phyloP scores from a whole-genome alignment of 306 rosid species.

The Ammopiptanthus mongolicus region DNA sequence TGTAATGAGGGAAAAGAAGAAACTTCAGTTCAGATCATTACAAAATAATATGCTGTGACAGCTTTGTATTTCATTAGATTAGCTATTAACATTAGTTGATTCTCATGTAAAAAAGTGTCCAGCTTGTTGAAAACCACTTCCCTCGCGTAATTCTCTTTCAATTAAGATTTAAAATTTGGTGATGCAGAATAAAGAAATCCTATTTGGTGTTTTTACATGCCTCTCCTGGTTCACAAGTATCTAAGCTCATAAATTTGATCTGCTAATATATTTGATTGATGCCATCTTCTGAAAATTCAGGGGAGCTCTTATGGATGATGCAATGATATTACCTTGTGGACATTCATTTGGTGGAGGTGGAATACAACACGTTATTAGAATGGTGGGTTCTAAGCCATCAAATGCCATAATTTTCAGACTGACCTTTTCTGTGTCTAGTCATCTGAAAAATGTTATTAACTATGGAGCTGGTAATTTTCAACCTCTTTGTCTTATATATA shows the following conservation, averaged over 20 bases:
- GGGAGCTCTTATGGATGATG: constrained; percentile 94
- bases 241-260: neutral
- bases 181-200: constrained; percentile 1
- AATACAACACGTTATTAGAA: constrained; percentile 73
- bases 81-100: neutral
- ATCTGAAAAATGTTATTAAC: constrained; percentile 29
- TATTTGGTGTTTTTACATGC: neutral
- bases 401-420: constrained; percentile 29
- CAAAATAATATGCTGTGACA: neutral
- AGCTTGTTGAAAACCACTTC: neutral
- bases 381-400: constrained; percentile 72
- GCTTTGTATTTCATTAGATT: neutral
- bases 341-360: constrained; percentile 95
- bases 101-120: neutral
- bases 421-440: constrained; percentile 33
- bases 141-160: neutral
- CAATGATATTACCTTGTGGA: constrained; percentile 98
- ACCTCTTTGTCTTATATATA: constrained; percentile 23
- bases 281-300: constrained; percentile 42
- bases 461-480: constrained; percentile 32
- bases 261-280: constrained; percentile 4
- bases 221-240: neutral
- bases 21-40: neutral
- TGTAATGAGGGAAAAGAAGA: neutral
- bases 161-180: neutral